Evolutionary conservation across 169 alveolate genomes (phyloP).

Genomic region (Cryptosporidium viatorum): DNA sequence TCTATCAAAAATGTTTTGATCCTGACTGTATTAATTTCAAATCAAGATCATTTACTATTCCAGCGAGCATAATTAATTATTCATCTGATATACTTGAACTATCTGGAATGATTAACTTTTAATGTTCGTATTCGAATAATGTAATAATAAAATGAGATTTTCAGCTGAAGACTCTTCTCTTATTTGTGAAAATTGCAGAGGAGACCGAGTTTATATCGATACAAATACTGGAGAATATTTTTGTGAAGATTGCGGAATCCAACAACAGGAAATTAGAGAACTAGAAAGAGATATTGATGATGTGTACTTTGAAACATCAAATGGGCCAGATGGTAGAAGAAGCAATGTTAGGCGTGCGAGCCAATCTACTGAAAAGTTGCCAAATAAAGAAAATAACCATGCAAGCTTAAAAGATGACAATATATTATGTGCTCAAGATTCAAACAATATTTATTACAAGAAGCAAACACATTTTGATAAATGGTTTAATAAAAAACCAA

Average conservation of each 20-base stretch:
- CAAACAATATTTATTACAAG: background rate
- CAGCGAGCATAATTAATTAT: conserved; percentile 1
- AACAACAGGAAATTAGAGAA: conserved; percentile 69
- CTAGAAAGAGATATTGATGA: conserved; percentile 68
- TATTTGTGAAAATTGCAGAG: conserved; percentile 65
- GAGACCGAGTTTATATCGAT: conserved; percentile 38
- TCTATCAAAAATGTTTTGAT: conserved; percentile 78
- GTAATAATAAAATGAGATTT: conserved; percentile 10
- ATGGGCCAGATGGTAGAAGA: conserved; percentile 56
- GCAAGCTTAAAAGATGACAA: background rate
- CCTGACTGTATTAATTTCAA: conserved; percentile 74
- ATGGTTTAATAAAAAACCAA: conserved; percentile 54
- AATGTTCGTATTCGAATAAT: background rate
- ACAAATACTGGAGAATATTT: conserved; percentile 73
- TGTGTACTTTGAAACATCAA: conserved; percentile 44
- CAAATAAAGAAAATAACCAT: background rate
- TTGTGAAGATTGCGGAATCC: conserved; percentile 74
- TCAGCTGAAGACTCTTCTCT: background rate
- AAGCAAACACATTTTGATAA: conserved; percentile 32
- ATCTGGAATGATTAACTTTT: background rate
- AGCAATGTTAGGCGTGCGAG: conserved; percentile 66
- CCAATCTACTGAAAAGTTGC: conserved; percentile 36
- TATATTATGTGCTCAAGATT: background rate
- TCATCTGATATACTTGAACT: conserved; percentile 39
- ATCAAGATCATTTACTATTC: conserved; percentile 37